Evolutionary conservation across 805 yeast species (phyloP).

Genomic region (Saccharomycopsis oosterbeekiorum): DNA sequence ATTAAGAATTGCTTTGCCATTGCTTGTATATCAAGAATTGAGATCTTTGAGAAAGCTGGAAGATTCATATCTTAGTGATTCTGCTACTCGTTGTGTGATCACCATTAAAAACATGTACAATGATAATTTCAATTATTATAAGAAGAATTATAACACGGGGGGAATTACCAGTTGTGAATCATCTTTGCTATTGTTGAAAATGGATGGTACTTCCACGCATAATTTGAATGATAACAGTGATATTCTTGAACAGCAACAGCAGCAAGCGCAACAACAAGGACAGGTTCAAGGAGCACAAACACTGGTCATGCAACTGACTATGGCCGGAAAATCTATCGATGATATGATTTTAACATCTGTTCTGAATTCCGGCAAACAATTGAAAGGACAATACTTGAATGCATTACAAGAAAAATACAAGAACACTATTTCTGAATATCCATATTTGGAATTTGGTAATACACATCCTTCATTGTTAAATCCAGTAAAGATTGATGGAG

Average conservation of each 20-base stretch:
- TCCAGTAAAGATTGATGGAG: background rate
- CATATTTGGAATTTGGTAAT: slow-evolving; percentile 4
- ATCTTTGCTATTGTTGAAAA: slow-evolving; percentile 11
- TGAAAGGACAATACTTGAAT: slow-evolving; percentile 8
- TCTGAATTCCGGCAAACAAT: slow-evolving; percentile 7
- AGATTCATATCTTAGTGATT: slow-evolving; percentile 66
- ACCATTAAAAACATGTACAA: slow-evolving; percentile 57
- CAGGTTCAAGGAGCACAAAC: slow-evolving; percentile 5
- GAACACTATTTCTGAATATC: background rate
- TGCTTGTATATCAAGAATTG: slow-evolving; percentile 70
- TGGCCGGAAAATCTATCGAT: slow-evolving; percentile 14
- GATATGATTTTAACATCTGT: slow-evolving; percentile 13
- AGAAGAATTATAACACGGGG: slow-evolving; percentile 3
- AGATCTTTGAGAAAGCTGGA: slow-evolving; percentile 60
- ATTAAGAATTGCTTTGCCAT: slow-evolving; percentile 30
- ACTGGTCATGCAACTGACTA: background rate
- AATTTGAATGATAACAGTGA: slow-evolving; percentile 10
- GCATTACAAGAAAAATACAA: slow-evolving; percentile 6
- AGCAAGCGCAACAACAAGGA: background rate
- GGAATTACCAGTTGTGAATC: slow-evolving; percentile 2
- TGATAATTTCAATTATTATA: slow-evolving; percentile 25
- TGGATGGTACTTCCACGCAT: slow-evolving; percentile 12
- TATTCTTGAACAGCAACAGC: slow-evolving; percentile 1
- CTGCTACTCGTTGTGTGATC: slow-evolving; percentile 73
- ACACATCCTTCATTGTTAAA: background rate